Percentiles rank a stretch among this genome's conserved stretches.
These are phyloP conservation scores for Wickerhamomyces rabaulensis DNA, from an alignment of 805 yeast species.

Conservation along the genomic window DNA sequence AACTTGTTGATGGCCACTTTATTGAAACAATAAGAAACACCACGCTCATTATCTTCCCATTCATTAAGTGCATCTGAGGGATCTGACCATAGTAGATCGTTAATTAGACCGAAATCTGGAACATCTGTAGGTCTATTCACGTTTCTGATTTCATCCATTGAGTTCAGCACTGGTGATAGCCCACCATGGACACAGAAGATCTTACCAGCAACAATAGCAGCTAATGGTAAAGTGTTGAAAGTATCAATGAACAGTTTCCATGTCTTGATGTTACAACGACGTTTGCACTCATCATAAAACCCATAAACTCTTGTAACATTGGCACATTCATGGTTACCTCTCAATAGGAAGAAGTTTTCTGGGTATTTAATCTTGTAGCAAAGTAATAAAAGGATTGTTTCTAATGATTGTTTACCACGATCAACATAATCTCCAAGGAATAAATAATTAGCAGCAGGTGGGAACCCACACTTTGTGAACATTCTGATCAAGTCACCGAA, in stretches of 20 bases:
- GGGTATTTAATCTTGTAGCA: conserved; percentile 98
- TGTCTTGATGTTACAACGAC: conserved; percentile 95
- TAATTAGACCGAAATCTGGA: conserved; percentile 93
- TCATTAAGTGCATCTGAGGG: conserved; percentile 98
- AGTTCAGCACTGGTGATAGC: conserved; percentile 90
- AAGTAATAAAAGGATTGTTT: conserved; percentile 86
- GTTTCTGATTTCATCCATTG: conserved; percentile 98
- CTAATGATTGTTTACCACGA: conserved; percentile 96
- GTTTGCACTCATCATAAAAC: conserved; percentile 96
- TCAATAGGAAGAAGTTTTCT: conserved; percentile 90
- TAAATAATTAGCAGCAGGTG: conserved; percentile 95
- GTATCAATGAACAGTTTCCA: conserved; percentile 99
- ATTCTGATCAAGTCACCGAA: conserved; percentile 92
- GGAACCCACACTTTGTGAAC: conserved; percentile 98
- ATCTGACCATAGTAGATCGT: conserved; percentile 97
- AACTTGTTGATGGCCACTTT: conserved; percentile 97
- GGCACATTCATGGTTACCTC: conserved; percentile 99
- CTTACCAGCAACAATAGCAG: conserved; percentile 96
- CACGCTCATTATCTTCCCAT: conserved; percentile 98
- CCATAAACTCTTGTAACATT: conserved; percentile 97
- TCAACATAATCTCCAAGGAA: conserved; percentile 97
- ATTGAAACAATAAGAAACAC: conserved; percentile 96
- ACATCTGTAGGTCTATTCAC: conserved; percentile 99
- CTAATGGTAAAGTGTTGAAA: conserved; percentile 96
- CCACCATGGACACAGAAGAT: conserved; percentile 99